phyloP scores from a whole-genome alignment of 1,139 yeast genomes.

The Meyerozyma smithsonii region DNA sequence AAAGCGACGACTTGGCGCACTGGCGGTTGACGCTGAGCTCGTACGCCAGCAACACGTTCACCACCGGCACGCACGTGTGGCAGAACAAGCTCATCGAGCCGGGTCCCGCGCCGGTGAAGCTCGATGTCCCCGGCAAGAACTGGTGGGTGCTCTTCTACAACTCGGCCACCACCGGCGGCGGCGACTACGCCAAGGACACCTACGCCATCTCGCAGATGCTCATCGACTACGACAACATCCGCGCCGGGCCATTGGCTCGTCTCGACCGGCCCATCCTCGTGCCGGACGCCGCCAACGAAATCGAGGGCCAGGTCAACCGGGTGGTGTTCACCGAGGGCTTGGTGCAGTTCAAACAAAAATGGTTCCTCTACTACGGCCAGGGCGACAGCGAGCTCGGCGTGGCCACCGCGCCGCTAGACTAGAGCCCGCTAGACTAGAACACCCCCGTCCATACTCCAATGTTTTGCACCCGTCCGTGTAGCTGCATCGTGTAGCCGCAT shows the following conservation, averaged over 20 bases:
- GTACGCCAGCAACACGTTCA: slow-evolving; percentile 21
- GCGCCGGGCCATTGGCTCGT: slow-evolving; percentile 35
- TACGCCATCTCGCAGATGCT: slow-evolving; percentile 41
- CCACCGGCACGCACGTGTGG: slow-evolving; percentile 27
- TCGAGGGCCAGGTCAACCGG: slow-evolving; percentile 37
- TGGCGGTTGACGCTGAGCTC: slow-evolving; percentile 27
- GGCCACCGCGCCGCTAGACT: slow-evolving; percentile 27
- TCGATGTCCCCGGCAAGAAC: slow-evolving; percentile 21
- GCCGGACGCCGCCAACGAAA: slow-evolving; percentile 35
- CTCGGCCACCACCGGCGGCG: slow-evolving; percentile 37
- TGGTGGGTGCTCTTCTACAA: slow-evolving; percentile 40
- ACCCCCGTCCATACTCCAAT: background rate
- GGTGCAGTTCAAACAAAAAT: slow-evolving; percentile 39
- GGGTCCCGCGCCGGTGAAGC: slow-evolving; percentile 41
- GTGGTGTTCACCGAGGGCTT: slow-evolving; percentile 45
- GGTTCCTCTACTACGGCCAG: slow-evolving; percentile 43
- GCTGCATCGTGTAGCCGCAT: too few relatives aligned
- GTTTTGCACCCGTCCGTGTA: background rate
- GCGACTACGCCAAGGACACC: slow-evolving; percentile 24
- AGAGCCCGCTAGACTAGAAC: background rate
- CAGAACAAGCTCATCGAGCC: slow-evolving; percentile 40
- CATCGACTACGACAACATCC: slow-evolving; percentile 35
- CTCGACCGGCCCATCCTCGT: slow-evolving; percentile 33
- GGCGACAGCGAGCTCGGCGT: slow-evolving; percentile 44
- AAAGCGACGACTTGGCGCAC: slow-evolving; percentile 28